phyloP scores from a whole-genome alignment of 257 asterid genomes.

The Marsdenia floribunda region DNA sequence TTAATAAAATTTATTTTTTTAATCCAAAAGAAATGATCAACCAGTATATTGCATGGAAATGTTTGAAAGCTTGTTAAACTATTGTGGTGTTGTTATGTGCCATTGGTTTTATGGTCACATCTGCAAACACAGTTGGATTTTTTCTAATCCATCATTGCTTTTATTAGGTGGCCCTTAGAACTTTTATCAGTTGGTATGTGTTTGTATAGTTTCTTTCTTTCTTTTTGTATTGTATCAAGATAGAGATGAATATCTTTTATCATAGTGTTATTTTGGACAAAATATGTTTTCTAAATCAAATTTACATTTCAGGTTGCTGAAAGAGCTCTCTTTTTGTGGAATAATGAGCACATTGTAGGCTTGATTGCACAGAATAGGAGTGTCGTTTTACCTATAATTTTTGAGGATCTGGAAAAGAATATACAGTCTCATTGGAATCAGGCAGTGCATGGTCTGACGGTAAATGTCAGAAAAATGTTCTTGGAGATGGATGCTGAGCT shows the following conservation, averaged over 20 bases:
- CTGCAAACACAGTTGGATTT: background rate
- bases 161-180: background rate
- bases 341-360: slow-evolving; percentile 54
- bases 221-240: background rate
- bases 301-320: slow-evolving; percentile 66
- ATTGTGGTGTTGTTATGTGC: background rate
- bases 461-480: slow-evolving; percentile 63
- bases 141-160: background rate
- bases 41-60: background rate
- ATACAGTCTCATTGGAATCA: slow-evolving; percentile 76
- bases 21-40: too few species aligned
- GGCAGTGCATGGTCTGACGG: slow-evolving; percentile 58
- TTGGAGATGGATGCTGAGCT: slow-evolving; percentile 65
- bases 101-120: background rate
- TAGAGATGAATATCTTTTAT: too few species aligned
- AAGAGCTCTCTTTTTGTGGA: slow-evolving; percentile 75
- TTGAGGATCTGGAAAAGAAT: slow-evolving; percentile 66
- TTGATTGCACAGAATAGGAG: slow-evolving; percentile 65
- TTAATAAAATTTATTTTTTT: too few species aligned
- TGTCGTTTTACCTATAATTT: slow-evolving; percentile 62
- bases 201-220: background rate
- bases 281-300: slow-evolving; percentile 8
- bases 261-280: background rate
- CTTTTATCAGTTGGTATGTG: background rate
- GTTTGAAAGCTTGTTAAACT: background rate